Evolutionary conservation across 2,329 filamentous ascomycete species (phyloP).

Genomic region (Hymenoscyphus fraxineus): DNA sequence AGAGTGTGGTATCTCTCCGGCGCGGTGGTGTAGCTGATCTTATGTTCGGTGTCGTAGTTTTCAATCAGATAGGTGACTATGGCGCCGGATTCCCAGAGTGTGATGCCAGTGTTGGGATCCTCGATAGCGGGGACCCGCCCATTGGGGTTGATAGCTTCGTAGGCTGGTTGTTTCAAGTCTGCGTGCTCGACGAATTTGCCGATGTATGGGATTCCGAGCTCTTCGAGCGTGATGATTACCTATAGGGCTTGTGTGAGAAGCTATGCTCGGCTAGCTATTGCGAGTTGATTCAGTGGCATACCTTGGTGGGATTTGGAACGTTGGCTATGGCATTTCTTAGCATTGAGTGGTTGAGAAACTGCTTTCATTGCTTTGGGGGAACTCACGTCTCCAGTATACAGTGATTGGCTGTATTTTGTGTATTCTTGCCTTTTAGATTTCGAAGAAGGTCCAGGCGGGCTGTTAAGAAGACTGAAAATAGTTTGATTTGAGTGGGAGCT

Average conservation of each 20-base stretch:
- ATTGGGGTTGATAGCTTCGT: slow-evolving; percentile 32
- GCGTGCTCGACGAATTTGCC: slow-evolving; percentile 35
- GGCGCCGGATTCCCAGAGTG: slow-evolving; percentile 43
- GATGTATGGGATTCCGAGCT: slow-evolving; percentile 40
- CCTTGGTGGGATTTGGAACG: not conserved
- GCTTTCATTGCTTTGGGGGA: not conserved
- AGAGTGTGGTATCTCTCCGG: slow-evolving; percentile 34
- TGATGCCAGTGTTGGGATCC: slow-evolving; percentile 40
- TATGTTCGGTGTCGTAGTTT: slow-evolving; percentile 39
- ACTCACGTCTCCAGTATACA: not conserved
- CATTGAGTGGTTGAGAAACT: not conserved
- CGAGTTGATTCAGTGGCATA: not conserved
- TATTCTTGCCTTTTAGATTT: not conserved
- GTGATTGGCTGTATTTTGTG: not conserved
- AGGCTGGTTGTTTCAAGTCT: slow-evolving; percentile 40
- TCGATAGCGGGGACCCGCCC: slow-evolving; percentile 33
- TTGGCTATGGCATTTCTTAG: not conserved
- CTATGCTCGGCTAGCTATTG: not conserved
- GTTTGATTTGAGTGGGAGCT: too few species aligned
- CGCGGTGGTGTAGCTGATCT: slow-evolving; percentile 34
- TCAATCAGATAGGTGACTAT: slow-evolving; percentile 43
- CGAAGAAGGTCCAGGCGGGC: not conserved
- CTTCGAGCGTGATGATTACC: slow-evolving; percentile 41
- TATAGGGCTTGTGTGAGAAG: not conserved
- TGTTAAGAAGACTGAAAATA: too few species aligned